Evolutionary conservation across 2,329 filamentous ascomycete species (phyloP), one percentile per base, ranked within the genome.

Genomic region (Ascochyta koolunga): DNA sequence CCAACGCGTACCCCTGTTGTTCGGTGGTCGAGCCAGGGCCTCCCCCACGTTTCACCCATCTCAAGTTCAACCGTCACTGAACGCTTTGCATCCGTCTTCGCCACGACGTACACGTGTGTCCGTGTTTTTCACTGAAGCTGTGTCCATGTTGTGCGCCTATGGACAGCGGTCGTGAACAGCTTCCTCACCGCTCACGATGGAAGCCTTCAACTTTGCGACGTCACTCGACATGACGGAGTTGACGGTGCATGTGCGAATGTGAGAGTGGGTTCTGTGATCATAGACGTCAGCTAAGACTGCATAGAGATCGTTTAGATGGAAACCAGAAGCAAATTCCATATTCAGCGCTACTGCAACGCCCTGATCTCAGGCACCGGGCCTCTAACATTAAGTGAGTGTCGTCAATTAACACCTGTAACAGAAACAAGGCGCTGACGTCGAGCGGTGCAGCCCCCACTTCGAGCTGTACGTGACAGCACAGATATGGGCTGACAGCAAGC

Each of bases 401-500:
- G 19, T 22, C 25, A 10, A 48, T 65, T 37, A 9, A 16, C 31
- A 7, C 24, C 21, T 33, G 45, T 48, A 13, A 27, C 18, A 18
- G n/a, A 31, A 33, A 19, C 29, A 13, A 36, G 13, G 9, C 3
- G 9, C 51, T 54, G 44, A 66, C 48, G 13, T 16, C 9, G 35
- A 37, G 18, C 15, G n/a, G 9, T 5, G 32, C 59, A 92, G 90
- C 74, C 80, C 88, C 0, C 80, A 89, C 71, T 97, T 92, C 22
- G 95, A 99, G 73, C 87, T 99, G 41, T 97, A 93, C 70, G 88
- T 96, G 42, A 97, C 93, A 0, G 89, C 89, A 8, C 95, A 98
- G 75, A 84, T 98, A 67, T 99, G 93, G 89, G 91, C 93, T 11
- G 92, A 96, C 67, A 97, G 93, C 24, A 99, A 99, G 73, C 92